Base-by-base conservation (phyloP, 2,329 filamentous ascomycete genomes). In the Sclerotinia spermophila region DNA sequence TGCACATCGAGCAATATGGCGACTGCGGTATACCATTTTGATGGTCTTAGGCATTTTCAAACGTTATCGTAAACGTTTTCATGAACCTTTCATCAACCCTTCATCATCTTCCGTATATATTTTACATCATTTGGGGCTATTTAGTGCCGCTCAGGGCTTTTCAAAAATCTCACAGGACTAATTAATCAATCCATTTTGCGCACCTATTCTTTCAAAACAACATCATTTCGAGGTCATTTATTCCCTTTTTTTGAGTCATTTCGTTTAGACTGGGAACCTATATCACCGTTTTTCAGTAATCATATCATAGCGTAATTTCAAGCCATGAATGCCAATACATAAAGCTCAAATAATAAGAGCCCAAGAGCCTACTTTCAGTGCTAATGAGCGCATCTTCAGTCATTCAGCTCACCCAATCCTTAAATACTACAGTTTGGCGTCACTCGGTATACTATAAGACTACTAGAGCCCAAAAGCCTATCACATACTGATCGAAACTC, bases 21-120 rank as follows among this genome's bases (percentile, higher is more conserved):
- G 55, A 58, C 55, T 1, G 21, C 13, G 38, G 55, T 38, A 15
- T 30, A 21, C 40, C 35, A 19, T 40, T n/a, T 19, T 24, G 7
- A 1, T 13, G 1, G 0, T 27, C 35, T 8, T 59, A 5, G 1
- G 6, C 8, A 0, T 8, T 40, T 42, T 21, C 0, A 1, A 1
- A 3, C n/a, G 15, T 27, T 30, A 15, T 30, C 48, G 27, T 15
- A 3, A 40, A 13, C n/a, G 3, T 24, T 58, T 58, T 24, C 55
- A 24, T 58, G 21, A 19, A 40, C 30, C 33, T 53, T 30, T 27
- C n/a, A 53, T 27, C 5, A 6, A 5, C 15, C 19, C 30, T 21
- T 21, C 53, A 55, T 21, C 1, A 1, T 19, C 2, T 2, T 2
- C 4, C 10, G 45, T 48, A 11, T 24, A n/a, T 5, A 33, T 21